Evolutionary conservation across 2,329 filamentous ascomycete species (phyloP), one percentile per base, ranked within the genome.

Genomic region (Stemphylium beticola): DNA sequence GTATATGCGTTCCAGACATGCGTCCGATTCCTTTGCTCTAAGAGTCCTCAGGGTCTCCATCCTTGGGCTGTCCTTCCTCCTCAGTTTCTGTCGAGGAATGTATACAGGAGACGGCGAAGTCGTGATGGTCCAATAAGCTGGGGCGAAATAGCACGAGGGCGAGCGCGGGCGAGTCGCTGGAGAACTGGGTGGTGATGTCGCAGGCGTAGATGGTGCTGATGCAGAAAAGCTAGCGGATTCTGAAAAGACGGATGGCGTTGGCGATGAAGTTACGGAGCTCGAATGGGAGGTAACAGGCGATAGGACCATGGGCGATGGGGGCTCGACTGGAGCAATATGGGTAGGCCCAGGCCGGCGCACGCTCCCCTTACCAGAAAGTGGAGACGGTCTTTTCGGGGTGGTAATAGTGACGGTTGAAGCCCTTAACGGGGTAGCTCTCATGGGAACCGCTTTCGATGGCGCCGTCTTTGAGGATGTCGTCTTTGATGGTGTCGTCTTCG

Each of bases 11-110:
- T 72, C 68, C 54, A 76, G 51, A 49, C 69, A 72, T 9, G 67
- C 67, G 12, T 75, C 74, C 3, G 68, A 72, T 31, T 73, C 69
- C 49, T 71, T 74, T 6, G 64, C 69, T 48, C 74, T 52, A 17
- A 76, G 45, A 24, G 64, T 64, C 24, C 74, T 68, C 39, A 76
- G 47, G 0, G 63, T 71, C 29, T 72, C 68, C 31, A 59, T 48
- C 49, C 60, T 67, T 2, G 73, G 73, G 11, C 54, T 58, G 26
- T 60, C 64, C 39, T 61, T 65, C 15, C 63, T 57, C 40, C 64
- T 56, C 39, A 68, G 34, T 22, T 59, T 45, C 39, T 48, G 60
- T 34, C 41, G 55, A 17, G 52, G 51, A 7, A 41, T 51, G 33
- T 46, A 57, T 24, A 58, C 56, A 34, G 61, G 61, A 12, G 56